Conservation (phyloP, 306 rosid species). For the Comarum palustre region DNA sequence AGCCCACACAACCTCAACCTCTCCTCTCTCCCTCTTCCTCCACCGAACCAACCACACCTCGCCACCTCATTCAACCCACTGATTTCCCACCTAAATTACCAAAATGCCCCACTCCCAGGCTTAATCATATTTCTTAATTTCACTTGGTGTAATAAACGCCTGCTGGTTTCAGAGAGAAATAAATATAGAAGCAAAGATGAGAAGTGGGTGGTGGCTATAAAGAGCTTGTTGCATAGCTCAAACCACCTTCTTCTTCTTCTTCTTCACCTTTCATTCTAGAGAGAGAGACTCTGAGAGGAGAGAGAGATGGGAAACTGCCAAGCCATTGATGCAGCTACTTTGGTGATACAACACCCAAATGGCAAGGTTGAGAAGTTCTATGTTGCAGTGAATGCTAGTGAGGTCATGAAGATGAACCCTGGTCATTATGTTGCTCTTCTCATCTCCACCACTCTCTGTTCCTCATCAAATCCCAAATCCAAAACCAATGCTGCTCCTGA, state of each 20-base stretch:
- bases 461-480: constrained; percentile 33
- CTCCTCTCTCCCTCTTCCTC: constrained; percentile 15
- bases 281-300: background rate
- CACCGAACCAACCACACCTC: constrained; percentile 26
- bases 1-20: background rate
- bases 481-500: background rate
- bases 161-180: background rate
- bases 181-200: background rate
- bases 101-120: constrained; percentile 6
- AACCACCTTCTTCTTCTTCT: constrained; percentile 1
- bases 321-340: constrained; percentile 89
- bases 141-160: background rate
- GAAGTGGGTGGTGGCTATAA: constrained; percentile 24
- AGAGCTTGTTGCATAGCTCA: constrained; percentile 19
- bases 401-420: constrained; percentile 81
- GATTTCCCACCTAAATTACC: background rate
- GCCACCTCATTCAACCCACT: constrained; percentile 31
- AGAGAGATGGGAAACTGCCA: constrained; percentile 90
- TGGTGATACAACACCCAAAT: constrained; percentile 79
- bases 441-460: constrained; percentile 77
- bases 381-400: constrained; percentile 75
- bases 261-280: constrained; percentile 3
- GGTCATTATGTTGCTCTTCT: constrained; percentile 96
- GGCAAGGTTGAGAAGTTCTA: constrained; percentile 76
- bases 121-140: background rate